These are phyloP conservation scores for Sinapis alba DNA, from an alignment of 441 rosid genomes.

Conservation along the genomic window DNA sequence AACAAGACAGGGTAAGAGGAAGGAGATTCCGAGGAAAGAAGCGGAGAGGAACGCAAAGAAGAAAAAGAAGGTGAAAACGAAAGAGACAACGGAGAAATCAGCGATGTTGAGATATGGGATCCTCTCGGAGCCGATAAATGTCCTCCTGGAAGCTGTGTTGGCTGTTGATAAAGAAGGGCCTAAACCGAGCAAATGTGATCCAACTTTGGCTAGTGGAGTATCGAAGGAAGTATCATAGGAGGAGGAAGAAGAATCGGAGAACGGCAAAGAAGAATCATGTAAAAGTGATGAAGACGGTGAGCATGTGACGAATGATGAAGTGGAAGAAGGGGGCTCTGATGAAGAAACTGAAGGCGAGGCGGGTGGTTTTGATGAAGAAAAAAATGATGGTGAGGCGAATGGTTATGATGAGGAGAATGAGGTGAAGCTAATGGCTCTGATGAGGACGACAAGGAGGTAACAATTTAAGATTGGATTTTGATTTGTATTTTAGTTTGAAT, in stretches of 20 bases:
- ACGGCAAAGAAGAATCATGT: too few species aligned
- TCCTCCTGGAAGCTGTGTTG: not conserved
- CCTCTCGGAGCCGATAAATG: not conserved
- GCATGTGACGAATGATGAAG: not conserved
- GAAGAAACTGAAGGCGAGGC: not conserved
- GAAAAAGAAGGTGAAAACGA: not conserved
- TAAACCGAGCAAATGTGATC: not conserved
- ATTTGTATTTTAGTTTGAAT: too few species aligned
- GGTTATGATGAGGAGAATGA: too few species aligned
- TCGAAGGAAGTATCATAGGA: too few species aligned
- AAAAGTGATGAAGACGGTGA: too few species aligned
- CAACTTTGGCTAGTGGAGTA: too few species aligned
- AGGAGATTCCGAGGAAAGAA: not conserved
- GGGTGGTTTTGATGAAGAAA: not conserved
- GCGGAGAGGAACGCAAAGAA: not conserved
- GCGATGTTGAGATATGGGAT: not conserved
- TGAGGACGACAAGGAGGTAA: too few species aligned
- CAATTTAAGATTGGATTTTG: too few species aligned
- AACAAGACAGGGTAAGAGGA: not conserved
- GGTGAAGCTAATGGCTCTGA: too few species aligned
- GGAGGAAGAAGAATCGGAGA: too few species aligned
- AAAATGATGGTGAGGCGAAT: not conserved
- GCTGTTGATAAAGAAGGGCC: not conserved
- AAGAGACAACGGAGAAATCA: not conserved
- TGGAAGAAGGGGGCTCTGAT: not conserved